Percentiles rank a stretch among this genome's conserved stretches.
Evolutionary conservation across 2,329 filamentous ascomycete genomes (phyloP).

Genomic region (Fusarium coffeatum): DNA sequence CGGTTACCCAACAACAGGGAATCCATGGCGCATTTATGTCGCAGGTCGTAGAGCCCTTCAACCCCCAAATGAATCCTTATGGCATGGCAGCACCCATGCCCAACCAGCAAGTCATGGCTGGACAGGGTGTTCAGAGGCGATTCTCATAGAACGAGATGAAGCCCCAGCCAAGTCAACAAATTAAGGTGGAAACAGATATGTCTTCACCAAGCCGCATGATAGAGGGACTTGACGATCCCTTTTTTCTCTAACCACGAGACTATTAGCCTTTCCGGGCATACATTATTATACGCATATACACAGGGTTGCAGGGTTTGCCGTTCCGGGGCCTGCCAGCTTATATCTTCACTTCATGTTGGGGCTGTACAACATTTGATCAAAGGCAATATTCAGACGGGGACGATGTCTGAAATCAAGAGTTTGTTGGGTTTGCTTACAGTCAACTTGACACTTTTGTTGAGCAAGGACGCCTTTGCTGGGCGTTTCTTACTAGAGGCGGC

Average conservation of each 20-base stretch:
- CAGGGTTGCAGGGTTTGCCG: slow-evolving; percentile 22
- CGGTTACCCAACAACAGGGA: slow-evolving; percentile 85
- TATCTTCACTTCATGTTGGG: slow-evolving; percentile 40
- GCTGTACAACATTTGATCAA: slow-evolving; percentile 49
- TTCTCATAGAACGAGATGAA: slow-evolving; percentile 61
- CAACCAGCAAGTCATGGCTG: slow-evolving; percentile 66
- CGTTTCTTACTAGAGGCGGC: slow-evolving; percentile 19
- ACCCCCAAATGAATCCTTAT: slow-evolving; percentile 69
- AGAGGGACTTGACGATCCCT: slow-evolving; percentile 36
- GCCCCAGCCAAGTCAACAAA: slow-evolving; percentile 14
- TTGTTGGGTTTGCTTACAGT: slow-evolving; percentile 25
- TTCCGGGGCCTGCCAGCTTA: slow-evolving; percentile 30
- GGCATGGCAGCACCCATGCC: slow-evolving; percentile 66
- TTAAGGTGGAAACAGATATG: slow-evolving; percentile 15
- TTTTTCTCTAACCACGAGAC: slow-evolving; percentile 37
- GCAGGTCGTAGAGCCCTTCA: slow-evolving; percentile 65
- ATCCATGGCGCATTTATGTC: slow-evolving; percentile 70
- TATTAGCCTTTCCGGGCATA: slow-evolving; percentile 17
- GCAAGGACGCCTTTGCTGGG: slow-evolving; percentile 17
- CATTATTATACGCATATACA: slow-evolving; percentile 43
- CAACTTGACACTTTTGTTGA: slow-evolving; percentile 28
- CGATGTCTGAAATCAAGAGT: slow-evolving; percentile 35
- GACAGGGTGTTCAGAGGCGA: slow-evolving; percentile 66
- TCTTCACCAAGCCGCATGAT: slow-evolving; percentile 16
- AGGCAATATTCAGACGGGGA: slow-evolving; percentile 37